Evolutionary conservation across 331 rosid genomes (phyloP).

Genomic region (Quercus lobata): DNA sequence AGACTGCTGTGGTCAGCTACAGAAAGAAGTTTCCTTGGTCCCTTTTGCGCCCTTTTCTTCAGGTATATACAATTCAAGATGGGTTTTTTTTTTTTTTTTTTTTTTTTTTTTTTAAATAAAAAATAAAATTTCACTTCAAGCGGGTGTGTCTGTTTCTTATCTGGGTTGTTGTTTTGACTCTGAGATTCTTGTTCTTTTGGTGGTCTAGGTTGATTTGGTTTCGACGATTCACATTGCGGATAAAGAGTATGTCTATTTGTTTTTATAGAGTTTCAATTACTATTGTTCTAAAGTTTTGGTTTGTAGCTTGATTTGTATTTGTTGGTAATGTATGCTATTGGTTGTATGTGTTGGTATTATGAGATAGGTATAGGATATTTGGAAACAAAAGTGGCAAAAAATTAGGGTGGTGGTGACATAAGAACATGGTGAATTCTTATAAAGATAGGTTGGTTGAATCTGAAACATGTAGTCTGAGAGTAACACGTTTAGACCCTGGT

Average conservation of each 20-base stretch:
- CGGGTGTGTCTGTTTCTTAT: not conserved
- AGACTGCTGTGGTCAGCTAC: conserved; percentile 84
- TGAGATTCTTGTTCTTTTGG: conserved; percentile 12
- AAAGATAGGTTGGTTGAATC: not conserved
- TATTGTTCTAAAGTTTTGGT: not conserved
- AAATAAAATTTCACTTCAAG: not conserved
- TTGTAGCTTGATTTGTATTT: not conserved
- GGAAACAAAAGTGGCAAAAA: not conserved
- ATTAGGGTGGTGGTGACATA: not conserved
- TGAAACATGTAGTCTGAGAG: not conserved
- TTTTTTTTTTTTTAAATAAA: not conserved
- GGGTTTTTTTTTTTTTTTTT: not conserved
- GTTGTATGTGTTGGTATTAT: not conserved
- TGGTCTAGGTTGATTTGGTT: conserved; percentile 89
- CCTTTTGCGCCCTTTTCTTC: conserved; percentile 74
- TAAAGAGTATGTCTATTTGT: conserved; percentile 57
- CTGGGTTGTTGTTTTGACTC: conserved; percentile 7
- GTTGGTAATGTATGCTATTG: not conserved
- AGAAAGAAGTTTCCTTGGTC: conserved; percentile 85
- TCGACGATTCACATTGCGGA: conserved; percentile 98
- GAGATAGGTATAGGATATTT: not conserved
- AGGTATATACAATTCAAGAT: conserved; percentile 31
- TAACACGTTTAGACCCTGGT: no score
- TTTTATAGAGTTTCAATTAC: not conserved
- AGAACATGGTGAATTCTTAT: not conserved